A percentile compares a stretch with the other conserved stretches of the same genome.
These are phyloP conservation scores for Sporothrix sp. DNA, from an alignment of 2,329 filamentous ascomycete genomes.

Conservation along the genomic window DNA sequence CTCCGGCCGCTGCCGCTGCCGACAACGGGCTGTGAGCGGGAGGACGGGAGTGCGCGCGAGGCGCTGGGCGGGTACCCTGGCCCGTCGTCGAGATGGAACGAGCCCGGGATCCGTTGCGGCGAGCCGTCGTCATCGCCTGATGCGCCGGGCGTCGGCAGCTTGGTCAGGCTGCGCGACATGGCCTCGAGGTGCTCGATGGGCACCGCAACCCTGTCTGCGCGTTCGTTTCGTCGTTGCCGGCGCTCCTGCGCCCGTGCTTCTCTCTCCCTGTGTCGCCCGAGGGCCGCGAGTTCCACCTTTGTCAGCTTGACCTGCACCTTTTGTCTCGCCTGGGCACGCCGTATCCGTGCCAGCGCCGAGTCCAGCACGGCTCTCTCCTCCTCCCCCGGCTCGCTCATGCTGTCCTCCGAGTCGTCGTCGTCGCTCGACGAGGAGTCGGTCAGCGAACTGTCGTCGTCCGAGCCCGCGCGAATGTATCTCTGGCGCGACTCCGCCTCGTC, in stretches of 20 bases:
- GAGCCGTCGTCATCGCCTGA: conserved; percentile 22
- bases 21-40: conserved; percentile 24
- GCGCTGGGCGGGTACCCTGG: conserved; percentile 37
- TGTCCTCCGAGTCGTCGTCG: conserved; percentile 37
- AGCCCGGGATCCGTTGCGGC: conserved; percentile 29
- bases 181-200: conserved; percentile 43
- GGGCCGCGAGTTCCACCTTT: conserved; percentile 68
- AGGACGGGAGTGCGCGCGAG: conserved; percentile 18
- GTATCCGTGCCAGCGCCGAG: conserved; percentile 69
- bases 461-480: conserved; percentile 27
- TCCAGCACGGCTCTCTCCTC: conserved; percentile 65
- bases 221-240: conserved; percentile 16
- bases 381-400: conserved; percentile 28
- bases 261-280: conserved; percentile 59
- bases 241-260: conserved; percentile 37
- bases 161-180: conserved; percentile 26
- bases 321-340: conserved; percentile 64
- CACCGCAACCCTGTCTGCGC: conserved; percentile 39
- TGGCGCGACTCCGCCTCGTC: conserved; percentile 22
- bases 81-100: conserved; percentile 28
- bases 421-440: conserved; percentile 30
- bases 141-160: conserved; percentile 17
- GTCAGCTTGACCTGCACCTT: conserved; percentile 71
- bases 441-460: conserved; percentile 18
- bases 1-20: conserved; percentile 22